Conservation (phyloP, 495 filamentous ascomycete species). For the Rostrohypoxylon terebratum region DNA sequence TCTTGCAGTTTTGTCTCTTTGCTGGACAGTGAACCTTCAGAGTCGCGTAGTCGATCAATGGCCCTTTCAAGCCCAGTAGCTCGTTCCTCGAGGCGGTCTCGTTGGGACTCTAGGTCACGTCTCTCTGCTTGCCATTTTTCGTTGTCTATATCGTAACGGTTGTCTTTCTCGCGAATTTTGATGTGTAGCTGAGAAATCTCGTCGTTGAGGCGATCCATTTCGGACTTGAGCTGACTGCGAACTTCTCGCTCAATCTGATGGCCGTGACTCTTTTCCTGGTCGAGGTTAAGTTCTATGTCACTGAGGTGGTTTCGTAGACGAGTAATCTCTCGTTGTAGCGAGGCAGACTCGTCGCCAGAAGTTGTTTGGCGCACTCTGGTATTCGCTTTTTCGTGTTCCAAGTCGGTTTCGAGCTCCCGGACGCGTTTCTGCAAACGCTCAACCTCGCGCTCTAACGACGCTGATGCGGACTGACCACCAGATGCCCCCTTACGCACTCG, state of each 20-base stretch:
- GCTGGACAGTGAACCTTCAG: conserved; percentile 72
- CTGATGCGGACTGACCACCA: conserved; percentile 51
- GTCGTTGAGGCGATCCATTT: conserved; percentile 71
- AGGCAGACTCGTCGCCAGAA: conserved; percentile 73
- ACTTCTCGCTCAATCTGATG: conserved; percentile 69
- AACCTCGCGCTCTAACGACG: conserved; percentile 41
- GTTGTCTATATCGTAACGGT: conserved; percentile 73
- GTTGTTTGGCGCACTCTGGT: conserved; percentile 76
- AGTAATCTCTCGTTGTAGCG: conserved; percentile 72
- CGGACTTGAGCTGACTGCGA: conserved; percentile 68
- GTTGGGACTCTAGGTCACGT: conserved; percentile 72
- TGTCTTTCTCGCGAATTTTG: conserved; percentile 78
- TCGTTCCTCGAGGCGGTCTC: conserved; percentile 74
- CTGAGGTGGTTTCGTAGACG: conserved; percentile 65
- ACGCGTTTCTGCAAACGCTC: conserved; percentile 39
- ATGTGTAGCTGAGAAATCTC: conserved; percentile 75
- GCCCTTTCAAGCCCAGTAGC: conserved; percentile 76
- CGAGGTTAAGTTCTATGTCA: conserved; percentile 69
- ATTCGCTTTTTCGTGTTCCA: conserved; percentile 74
- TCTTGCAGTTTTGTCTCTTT: conserved; percentile 75
- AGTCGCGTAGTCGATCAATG: conserved; percentile 78
- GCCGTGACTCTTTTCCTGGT: conserved; percentile 69
- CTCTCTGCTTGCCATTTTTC: conserved; percentile 77
- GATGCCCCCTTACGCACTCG: conserved; percentile 54
- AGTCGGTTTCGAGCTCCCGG: conserved; percentile 43